These are phyloP conservation scores for Hymenoscyphus infarciens DNA, from an alignment of 2,329 filamentous ascomycete species.

Conservation along the genomic window DNA sequence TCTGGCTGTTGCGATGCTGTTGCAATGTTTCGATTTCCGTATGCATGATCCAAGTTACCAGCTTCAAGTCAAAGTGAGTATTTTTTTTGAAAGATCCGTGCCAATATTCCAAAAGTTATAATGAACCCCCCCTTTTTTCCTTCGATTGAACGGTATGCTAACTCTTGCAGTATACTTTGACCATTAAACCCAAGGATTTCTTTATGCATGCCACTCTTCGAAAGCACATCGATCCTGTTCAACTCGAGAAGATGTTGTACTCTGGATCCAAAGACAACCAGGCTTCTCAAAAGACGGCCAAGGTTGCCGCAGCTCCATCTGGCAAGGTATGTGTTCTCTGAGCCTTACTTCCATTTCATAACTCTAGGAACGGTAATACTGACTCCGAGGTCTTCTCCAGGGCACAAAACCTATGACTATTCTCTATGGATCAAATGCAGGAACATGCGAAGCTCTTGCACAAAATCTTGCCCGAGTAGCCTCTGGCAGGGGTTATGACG, in stretches of 20 bases:
- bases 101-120: too few relatives aligned
- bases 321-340: neutral
- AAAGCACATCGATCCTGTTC: constrained; percentile 43
- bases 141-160: neutral
- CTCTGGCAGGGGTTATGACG: constrained; percentile 53
- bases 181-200: constrained; percentile 62
- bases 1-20: constrained; percentile 57
- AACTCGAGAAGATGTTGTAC: constrained; percentile 40
- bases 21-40: constrained; percentile 70
- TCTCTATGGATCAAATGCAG: constrained; percentile 70
- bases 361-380: too few relatives aligned
- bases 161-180: constrained; percentile 45
- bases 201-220: constrained; percentile 57
- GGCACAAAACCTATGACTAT: constrained; percentile 48
- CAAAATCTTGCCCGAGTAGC: constrained; percentile 60
- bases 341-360: too few relatives aligned
- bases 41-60: constrained; percentile 58
- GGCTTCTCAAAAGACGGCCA: constrained; percentile 31
- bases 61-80: constrained; percentile 44
- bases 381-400: too few relatives aligned
- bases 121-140: too few relatives aligned
- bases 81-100: too few relatives aligned
- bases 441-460: constrained; percentile 69
- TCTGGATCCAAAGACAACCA: constrained; percentile 23
- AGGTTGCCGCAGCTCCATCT: constrained; percentile 1